Conservation (phyloP, 1,284 basidiomycete species). For the Hemileia vastatrix region DNA sequence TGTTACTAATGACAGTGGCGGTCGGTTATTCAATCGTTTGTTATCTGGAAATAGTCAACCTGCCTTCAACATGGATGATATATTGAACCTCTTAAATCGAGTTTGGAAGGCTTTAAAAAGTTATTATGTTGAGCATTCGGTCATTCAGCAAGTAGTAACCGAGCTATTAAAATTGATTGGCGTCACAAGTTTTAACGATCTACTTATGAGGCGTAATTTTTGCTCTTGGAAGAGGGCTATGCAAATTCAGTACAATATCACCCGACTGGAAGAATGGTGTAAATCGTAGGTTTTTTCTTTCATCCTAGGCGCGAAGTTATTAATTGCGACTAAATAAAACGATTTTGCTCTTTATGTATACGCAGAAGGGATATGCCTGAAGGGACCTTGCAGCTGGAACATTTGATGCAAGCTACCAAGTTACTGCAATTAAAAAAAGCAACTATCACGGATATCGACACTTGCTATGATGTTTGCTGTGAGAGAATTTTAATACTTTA, state of each 20-base stretch:
- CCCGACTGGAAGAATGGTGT: slow-evolving; percentile 77
- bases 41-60: slow-evolving; percentile 69
- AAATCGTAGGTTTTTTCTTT: slow-evolving; percentile 42
- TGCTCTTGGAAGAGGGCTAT: slow-evolving; percentile 99
- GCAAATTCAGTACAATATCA: slow-evolving; percentile 99
- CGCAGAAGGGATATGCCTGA: slow-evolving; percentile 75
- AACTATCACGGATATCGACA: slow-evolving; percentile 29
- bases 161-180: slow-evolving; percentile 94
- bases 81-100: slow-evolving; percentile 91
- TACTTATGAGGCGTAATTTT: slow-evolving; percentile 97
- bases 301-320: slow-evolving; percentile 70
- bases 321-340: not conserved
- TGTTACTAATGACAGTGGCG: slow-evolving; percentile 80
- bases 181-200: slow-evolving; percentile 95
- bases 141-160: slow-evolving; percentile 92
- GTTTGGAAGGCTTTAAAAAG: slow-evolving; percentile 98
- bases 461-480: slow-evolving; percentile 28
- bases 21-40: slow-evolving; percentile 85
- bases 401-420: slow-evolving; percentile 99
- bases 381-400: slow-evolving; percentile 91
- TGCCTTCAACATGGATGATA: slow-evolving; percentile 97
- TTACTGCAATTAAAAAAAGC: slow-evolving; percentile 97
- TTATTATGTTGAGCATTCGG: slow-evolving; percentile 97
- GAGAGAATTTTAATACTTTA: slow-evolving; percentile 39
- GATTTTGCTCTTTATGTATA: not conserved